Evolutionary conservation across 768 basidiomycete species (phyloP).

Genomic region (Phaffia tasmanica): DNA sequence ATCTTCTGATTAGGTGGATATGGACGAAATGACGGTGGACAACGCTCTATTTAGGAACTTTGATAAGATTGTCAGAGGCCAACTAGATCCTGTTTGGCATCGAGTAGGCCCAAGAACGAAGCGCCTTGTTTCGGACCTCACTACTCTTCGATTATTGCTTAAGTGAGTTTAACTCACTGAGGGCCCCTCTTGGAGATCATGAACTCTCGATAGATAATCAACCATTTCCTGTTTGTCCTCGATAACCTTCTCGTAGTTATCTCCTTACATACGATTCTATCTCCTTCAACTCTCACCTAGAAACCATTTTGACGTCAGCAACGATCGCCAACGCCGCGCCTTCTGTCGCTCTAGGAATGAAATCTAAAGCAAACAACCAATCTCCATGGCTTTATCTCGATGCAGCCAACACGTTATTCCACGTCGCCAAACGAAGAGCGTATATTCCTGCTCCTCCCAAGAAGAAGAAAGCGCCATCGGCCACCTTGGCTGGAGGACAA

Average conservation of each 20-base stretch:
- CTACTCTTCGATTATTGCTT: slow-evolving; percentile 69
- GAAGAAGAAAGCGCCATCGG: slow-evolving; percentile 29
- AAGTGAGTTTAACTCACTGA: slow-evolving; percentile 45
- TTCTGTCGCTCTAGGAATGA: slow-evolving; percentile 48
- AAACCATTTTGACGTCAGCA: slow-evolving; percentile 65
- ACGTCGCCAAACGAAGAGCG: slow-evolving; percentile 66
- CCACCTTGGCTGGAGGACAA: slow-evolving; percentile 30
- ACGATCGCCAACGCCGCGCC: slow-evolving; percentile 48
- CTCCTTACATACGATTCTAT: slow-evolving; percentile 82
- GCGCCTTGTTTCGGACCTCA: slow-evolving; percentile 78
- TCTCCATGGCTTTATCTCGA: slow-evolving; percentile 65
- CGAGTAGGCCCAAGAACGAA: slow-evolving; percentile 87
- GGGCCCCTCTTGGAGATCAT: neutral
- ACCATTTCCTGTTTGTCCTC: neutral
- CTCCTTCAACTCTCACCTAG: slow-evolving; percentile 81
- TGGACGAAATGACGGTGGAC: slow-evolving; percentile 84
- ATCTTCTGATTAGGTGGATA: slow-evolving; percentile 54
- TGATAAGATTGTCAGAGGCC: slow-evolving; percentile 72
- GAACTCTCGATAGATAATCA: too few relatives aligned
- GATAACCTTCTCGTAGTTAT: slow-evolving; percentile 45
- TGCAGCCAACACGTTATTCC: slow-evolving; percentile 76
- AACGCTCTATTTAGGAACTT: slow-evolving; percentile 91
- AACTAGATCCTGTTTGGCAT: slow-evolving; percentile 92
- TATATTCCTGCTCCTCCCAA: slow-evolving; percentile 46
- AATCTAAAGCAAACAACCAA: slow-evolving; percentile 6